A percentile compares a stretch with the other conserved stretches of the same genome.
phyloP scores from a whole-genome alignment of 257 asterid species.

The Solanum chmielewskii region DNA sequence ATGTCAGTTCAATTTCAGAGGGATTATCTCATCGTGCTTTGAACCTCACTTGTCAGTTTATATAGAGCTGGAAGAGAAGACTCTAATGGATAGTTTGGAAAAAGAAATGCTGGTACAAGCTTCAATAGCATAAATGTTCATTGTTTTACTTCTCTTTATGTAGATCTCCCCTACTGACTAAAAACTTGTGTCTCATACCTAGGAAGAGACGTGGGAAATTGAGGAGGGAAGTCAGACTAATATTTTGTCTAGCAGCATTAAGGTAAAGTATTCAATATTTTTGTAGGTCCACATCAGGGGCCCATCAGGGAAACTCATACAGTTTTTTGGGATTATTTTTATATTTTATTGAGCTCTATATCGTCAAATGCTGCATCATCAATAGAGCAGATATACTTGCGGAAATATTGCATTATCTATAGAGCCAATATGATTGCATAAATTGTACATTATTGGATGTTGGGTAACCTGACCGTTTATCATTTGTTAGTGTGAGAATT shows the following conservation, averaged over 20 bases:
- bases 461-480: neutral
- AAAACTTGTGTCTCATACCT: slow-evolving; percentile 13
- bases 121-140: neutral
- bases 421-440: neutral
- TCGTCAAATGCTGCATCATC: neutral
- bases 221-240: slow-evolving; percentile 96
- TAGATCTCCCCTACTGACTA: slow-evolving; percentile 1
- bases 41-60: slow-evolving; percentile 89
- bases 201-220: slow-evolving; percentile 97
- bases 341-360: neutral
- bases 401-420: neutral
- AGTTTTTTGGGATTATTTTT: neutral
- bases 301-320: neutral
- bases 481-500: neutral
- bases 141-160: neutral
- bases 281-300: neutral
- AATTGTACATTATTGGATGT: neutral
- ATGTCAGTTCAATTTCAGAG: slow-evolving; percentile 90
- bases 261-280: slow-evolving; percentile 31
- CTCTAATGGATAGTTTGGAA: slow-evolving; percentile 94
- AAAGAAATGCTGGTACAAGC: slow-evolving; percentile 75
- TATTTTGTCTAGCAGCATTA: slow-evolving; percentile 93
- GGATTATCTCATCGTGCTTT: slow-evolving; percentile 94
- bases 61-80: slow-evolving; percentile 93
- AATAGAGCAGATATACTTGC: neutral